phyloP scores from a whole-genome alignment of 768 basidiomycete genomes.

The Rhodotorula taiwanensis region DNA sequence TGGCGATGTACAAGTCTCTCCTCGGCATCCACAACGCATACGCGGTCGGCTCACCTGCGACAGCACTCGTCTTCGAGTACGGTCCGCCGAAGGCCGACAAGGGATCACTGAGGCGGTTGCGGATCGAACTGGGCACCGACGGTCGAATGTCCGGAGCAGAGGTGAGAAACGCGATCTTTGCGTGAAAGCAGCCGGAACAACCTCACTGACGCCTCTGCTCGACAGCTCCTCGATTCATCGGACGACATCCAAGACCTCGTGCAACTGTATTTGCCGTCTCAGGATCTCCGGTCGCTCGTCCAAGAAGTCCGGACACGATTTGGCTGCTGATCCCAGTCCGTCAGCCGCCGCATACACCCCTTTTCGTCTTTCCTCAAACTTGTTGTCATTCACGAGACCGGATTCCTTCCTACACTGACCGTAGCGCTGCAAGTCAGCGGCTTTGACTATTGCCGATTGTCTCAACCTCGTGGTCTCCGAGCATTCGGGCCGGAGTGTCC shows the following conservation, averaged over 20 bases:
- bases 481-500: too few species aligned
- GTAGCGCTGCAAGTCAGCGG: too few species aligned
- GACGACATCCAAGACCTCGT: conserved; percentile 30
- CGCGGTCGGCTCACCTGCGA: conserved; percentile 14
- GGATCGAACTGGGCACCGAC: conserved; percentile 5
- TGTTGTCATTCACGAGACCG: too few species aligned
- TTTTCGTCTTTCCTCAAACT: too few species aligned
- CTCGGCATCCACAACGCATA: conserved; percentile 25
- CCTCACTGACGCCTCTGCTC: too few species aligned
- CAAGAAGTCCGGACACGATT: conserved; percentile 26
- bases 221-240: conserved; percentile 31
- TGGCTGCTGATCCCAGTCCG: background rate
- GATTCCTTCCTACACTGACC: too few species aligned
- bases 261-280: conserved; percentile 4
- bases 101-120: conserved; percentile 7
- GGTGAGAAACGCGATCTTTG: background rate
- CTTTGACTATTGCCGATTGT: too few species aligned
- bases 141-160: conserved; percentile 17
- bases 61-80: conserved; percentile 20
- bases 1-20: conserved; percentile 25
- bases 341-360: too few species aligned
- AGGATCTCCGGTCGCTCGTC: conserved; percentile 21
- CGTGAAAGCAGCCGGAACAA: too few species aligned
- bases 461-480: too few species aligned
- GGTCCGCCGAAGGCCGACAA: background rate